Conservation (phyloP, 2,329 filamentous ascomycete genomes). For the Monosporascus sp. region DNA sequence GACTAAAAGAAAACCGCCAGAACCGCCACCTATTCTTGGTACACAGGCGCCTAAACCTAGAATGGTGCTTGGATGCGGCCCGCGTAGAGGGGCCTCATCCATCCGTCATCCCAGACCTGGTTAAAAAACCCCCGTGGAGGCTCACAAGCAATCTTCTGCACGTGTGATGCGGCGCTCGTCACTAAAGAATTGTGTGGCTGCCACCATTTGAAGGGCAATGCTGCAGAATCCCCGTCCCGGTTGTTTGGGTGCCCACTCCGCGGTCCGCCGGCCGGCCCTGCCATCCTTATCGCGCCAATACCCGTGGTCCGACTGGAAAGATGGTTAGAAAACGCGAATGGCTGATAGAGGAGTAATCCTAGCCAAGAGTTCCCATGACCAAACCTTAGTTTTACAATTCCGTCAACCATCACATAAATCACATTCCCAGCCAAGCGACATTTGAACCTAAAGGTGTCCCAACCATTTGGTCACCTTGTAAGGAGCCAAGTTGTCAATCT, state of each 20-base stretch:
- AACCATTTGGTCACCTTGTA: neutral
- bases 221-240: neutral
- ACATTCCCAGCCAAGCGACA: neutral
- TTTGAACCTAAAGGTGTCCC: constrained; percentile 1
- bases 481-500: neutral
- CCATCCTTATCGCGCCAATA: neutral
- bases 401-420: neutral
- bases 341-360: neutral
- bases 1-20: neutral
- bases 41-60: neutral
- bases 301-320: neutral
- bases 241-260: neutral
- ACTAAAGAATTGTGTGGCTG: neutral
- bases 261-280: neutral
- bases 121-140: neutral
- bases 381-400: neutral
- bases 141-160: neutral
- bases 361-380: neutral
- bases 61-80: neutral
- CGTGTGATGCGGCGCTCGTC: neutral
- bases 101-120: neutral
- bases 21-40: no score
- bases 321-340: neutral
- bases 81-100: neutral
- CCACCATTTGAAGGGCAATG: neutral